Percentiles rank a stretch among this genome's conserved stretches.
phyloP scores from a whole-genome alignment of 257 asterid species.

The Solanum medicagineum region DNA sequence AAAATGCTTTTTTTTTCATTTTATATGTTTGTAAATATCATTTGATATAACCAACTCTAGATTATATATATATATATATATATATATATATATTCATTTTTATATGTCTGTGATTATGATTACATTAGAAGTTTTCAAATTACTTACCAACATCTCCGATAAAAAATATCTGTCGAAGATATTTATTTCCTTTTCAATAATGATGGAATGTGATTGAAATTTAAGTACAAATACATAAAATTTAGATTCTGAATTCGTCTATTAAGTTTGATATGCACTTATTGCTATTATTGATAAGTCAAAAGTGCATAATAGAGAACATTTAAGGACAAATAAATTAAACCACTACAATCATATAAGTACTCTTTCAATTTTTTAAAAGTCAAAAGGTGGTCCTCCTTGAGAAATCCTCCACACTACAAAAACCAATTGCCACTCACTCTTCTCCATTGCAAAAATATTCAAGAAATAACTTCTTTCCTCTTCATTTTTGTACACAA shows the following conservation, averaged over 20 bases:
- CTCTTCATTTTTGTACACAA: not conserved
- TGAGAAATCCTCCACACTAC: conserved; percentile 14
- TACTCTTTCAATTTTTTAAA: not conserved
- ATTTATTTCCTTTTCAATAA: not conserved
- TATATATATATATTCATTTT: too few species aligned
- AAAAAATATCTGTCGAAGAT: not conserved
- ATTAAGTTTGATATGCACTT: not conserved
- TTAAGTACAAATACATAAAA: not conserved
- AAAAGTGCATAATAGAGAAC: not conserved
- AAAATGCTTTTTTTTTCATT: not conserved
- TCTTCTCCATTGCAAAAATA: conserved; percentile 7
- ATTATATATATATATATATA: not conserved
- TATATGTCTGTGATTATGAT: not conserved
- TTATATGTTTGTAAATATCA: not conserved
- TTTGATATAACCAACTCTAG: not conserved
- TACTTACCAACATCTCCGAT: not conserved
- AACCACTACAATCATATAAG: not conserved
- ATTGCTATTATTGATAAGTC: not conserved
- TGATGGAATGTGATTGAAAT: too few species aligned
- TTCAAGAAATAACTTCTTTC: not conserved
- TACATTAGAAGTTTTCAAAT: not conserved
- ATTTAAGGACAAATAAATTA: not conserved
- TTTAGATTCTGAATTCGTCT: not conserved
- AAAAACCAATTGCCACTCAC: conserved; percentile 17
- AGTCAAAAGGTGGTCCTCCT: conserved; percentile 12